Evolutionary conservation across 768 basidiomycete species (phyloP).

Genomic region (Tulasnella sp.): DNA sequence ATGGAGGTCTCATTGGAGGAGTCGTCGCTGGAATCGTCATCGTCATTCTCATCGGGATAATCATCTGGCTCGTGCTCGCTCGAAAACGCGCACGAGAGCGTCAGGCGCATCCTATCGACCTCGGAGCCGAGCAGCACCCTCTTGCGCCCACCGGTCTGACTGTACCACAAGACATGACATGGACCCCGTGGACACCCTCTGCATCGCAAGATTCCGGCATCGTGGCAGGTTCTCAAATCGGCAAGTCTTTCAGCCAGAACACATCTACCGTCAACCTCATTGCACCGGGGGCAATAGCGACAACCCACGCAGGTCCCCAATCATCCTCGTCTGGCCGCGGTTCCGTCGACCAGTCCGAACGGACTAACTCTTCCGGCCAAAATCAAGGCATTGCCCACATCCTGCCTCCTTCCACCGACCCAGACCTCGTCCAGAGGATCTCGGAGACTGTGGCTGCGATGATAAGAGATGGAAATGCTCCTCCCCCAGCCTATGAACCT

Average conservation of each 20-base stretch:
- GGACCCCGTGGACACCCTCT: not conserved
- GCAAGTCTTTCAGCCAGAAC: not conserved
- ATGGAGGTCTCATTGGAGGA: not conserved
- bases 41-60: not conserved
- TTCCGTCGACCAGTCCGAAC: not conserved
- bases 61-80: not conserved
- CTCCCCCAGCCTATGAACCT: not conserved
- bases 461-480: not conserved
- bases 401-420: not conserved
- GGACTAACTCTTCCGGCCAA: not conserved
- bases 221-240: not conserved
- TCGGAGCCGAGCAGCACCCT: not conserved
- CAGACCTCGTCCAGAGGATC: constrained; percentile 16
- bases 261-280: not conserved
- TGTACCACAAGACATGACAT: not conserved
- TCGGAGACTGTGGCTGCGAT: constrained; percentile 5
- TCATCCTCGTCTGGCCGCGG: not conserved
- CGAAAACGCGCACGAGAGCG: not conserved
- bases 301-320: not conserved
- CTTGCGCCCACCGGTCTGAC: not conserved
- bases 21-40: constrained; percentile 8
- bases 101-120: not conserved
- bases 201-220: not conserved
- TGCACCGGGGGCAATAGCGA: not conserved
- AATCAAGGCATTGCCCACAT: not conserved